Evolutionary conservation across 768 basidiomycete genomes (phyloP), one percentile per base, ranked within the genome.

Genomic region (Melanogaster broomeanus): DNA sequence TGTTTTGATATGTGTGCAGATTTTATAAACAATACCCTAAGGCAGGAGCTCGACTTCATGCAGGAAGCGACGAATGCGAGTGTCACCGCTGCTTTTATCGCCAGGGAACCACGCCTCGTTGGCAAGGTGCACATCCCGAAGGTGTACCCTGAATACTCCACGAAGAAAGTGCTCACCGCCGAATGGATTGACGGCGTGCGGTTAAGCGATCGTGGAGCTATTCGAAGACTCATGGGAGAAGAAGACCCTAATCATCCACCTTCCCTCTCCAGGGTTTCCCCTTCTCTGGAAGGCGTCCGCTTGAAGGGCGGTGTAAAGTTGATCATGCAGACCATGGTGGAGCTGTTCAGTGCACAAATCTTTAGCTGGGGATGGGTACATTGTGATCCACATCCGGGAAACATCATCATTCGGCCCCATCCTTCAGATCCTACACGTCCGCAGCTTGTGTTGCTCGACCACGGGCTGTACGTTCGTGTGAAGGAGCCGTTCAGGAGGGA

Each of bases 351-450:
- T 27, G 90, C 88, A 3, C 92, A 84, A 74, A 94, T 94, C 69
- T 98, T 97, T 67, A 80, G 80, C 52, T 97, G 89, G 89, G 93
- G 93, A 11, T 93, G 85, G 78, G 87, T 93, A 4, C 86, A 91
- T 67, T 92, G 92, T 62, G 83, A 85, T 50, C 83, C 82, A 0
- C 83, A 89, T 57, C 85, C 86, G 3, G 88, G 89, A 10, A 92
- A 96, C 68, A 79, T 95, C 52, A 82, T 83, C 68, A 81, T 87
- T 60, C 89, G 79, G 8, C 82, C 81, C 1, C 55, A 65, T 35
- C 67, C 67, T 27, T 54, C 43, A 21, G 46, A 59, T 18, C 44
- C 55, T 3, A 47, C 28, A 38, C 60, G 66, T 6, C 77, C 83
- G 2, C 85, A 89, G 60, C 75, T 93, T 55, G 88, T 97, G 28